Percentiles rank a stretch among this genome's conserved stretches.
Evolutionary conservation across 371 early-diverging fungal genomes (phyloP).

Genomic region (Batrachochytrium dendrobatidis): DNA sequence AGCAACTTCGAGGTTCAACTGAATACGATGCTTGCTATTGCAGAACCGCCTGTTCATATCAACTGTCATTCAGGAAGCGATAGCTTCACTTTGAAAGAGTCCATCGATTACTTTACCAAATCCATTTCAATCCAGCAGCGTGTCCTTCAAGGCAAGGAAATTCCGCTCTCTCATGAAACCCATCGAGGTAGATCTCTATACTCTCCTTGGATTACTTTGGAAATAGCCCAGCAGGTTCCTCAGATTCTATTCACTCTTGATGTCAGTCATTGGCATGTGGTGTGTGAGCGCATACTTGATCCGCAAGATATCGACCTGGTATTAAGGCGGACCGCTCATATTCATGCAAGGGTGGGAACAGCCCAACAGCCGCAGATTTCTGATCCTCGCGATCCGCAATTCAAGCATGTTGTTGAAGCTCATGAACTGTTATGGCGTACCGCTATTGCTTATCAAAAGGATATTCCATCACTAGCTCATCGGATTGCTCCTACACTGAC

Average conservation of each 20-base stretch:
- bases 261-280: slow-evolving; percentile 18
- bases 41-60: slow-evolving; percentile 6
- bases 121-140: not conserved
- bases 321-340: slow-evolving; percentile 6
- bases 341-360: slow-evolving; percentile 13
- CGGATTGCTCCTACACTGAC: not conserved
- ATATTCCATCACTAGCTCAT: too few species aligned
- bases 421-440: slow-evolving; percentile 1
- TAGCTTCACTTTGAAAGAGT: slow-evolving; percentile 10
- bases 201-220: slow-evolving; percentile 15
- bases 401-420: not conserved
- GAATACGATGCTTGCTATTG: not conserved
- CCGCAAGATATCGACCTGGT: not conserved
- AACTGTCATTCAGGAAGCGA: slow-evolving; percentile 14
- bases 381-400: slow-evolving; percentile 3
- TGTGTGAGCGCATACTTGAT: slow-evolving; percentile 9
- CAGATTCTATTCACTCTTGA: slow-evolving; percentile 13
- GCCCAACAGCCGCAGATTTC: slow-evolving; percentile 3
- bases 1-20: not conserved
- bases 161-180: slow-evolving; percentile 17
- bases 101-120: not conserved
- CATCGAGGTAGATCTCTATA: slow-evolving; percentile 20
- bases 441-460: slow-evolving; percentile 1
- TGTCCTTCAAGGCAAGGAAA: too few species aligned
- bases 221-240: slow-evolving; percentile 8